A percentile compares a stretch with the other conserved stretches of the same genome.
Conservation (phyloP, 2,329 filamentous ascomycete genomes). For the Parascedosporium putredinis region DNA sequence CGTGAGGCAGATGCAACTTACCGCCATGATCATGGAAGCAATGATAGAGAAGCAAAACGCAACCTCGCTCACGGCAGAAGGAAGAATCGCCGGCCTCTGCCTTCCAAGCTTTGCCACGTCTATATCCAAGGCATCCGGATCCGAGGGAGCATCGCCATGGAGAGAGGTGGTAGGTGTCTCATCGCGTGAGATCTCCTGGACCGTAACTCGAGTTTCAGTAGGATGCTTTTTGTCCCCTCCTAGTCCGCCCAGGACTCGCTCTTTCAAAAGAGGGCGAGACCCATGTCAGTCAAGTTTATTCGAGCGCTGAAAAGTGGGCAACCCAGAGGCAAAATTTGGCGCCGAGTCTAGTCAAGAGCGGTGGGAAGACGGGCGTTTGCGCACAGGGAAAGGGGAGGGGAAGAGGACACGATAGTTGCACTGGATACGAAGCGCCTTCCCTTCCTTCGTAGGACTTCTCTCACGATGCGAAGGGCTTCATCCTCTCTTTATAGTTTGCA, state of each 20-base stretch:
- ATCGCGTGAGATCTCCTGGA: not conserved
- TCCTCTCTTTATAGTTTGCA: not conserved
- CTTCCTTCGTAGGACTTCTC: not conserved
- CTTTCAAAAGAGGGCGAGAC: not conserved
- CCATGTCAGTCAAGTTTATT: not conserved
- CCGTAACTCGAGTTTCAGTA: not conserved
- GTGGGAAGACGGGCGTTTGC: not conserved
- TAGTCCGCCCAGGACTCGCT: not conserved
- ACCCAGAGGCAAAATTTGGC: too few relatives aligned
- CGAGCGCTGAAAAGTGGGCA: not conserved
- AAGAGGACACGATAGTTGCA: not conserved
- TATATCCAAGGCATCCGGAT: slow-evolving; percentile 1
- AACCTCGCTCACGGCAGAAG: slow-evolving; percentile 41
- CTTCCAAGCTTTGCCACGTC: slow-evolving; percentile 51
- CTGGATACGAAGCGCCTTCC: not conserved
- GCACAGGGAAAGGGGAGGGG: not conserved
- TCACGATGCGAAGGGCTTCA: not conserved
- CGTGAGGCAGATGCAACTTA: too few relatives aligned
- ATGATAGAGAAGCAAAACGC: slow-evolving; percentile 53
- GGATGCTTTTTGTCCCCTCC: not conserved
- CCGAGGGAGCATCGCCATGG: slow-evolving; percentile 1
- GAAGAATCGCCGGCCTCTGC: slow-evolving; percentile 47
- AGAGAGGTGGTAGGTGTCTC: not conserved
- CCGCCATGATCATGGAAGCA: slow-evolving; percentile 47
- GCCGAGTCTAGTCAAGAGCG: too few relatives aligned